Evolutionary conservation across 306 rosid genomes (phyloP), one percentile per base, ranked within the genome.

Genomic region (Mimosa bimucronata): DNA sequence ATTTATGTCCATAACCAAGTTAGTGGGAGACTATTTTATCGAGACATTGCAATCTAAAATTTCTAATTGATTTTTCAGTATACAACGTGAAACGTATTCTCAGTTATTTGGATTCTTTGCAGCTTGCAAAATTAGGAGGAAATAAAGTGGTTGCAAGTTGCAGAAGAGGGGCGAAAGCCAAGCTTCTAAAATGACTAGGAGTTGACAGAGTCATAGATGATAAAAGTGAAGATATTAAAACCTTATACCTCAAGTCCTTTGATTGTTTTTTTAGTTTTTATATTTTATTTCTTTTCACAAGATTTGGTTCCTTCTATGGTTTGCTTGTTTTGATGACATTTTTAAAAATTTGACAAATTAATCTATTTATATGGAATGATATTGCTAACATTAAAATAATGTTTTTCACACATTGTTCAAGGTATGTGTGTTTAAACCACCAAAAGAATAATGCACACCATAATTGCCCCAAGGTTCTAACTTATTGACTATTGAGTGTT

Each of bases 51-150:
- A 44, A 42, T 76, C 75, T 37, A 52, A 25, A 48, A 58, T 69
- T 70, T 83, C 21, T 19, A n/a, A 21, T 8, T 62, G 40, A 19
- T 74, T 64, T 72, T 76, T 79, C 18, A 42, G 57, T 18, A 21
- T 38, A 23, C n/a, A 78, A 75, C 26, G 34, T 82, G 6, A 26
- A 11, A 74, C 77, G 57, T 58, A 48, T 38, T 73, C 30, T 42
- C 42, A 31, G 66, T 76, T 75, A 83, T 45, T 67, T 79, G 78
- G 76, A 11, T 74, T 81, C 21, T 80, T 29, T 76, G 82, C 92
- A 94, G 98, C 91, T 94, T 81, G 97, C 98, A 83, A 94, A 94
- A 77, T 81, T 94, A 86, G 91, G 94, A 55, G 95, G 97, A 83
- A 94, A 92, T 73, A 89, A 77, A 2, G 97, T 94, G 81, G 92